Base-by-base conservation (phyloP, 2,329 filamentous ascomycete genomes). In the Aspergillus oerlinghausenensis region DNA sequence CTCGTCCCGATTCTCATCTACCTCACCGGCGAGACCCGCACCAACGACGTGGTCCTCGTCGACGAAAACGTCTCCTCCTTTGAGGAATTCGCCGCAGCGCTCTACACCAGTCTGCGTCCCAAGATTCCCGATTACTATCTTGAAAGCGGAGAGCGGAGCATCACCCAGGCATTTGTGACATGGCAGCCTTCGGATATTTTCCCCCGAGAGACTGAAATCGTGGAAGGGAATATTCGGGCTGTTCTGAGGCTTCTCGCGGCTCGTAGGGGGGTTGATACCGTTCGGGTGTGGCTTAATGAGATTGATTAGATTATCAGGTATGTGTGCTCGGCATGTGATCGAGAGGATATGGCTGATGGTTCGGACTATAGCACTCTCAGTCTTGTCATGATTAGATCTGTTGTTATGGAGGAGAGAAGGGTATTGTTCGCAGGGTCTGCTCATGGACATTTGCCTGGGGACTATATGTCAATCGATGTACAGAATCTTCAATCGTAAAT, bases 91-190 rank as follows among this genome's bases (percentile, higher is more conserved):
- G 52, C 52, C 8, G 29, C 11, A 7, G 3, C 10, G 8, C 49
- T 54, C 28, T 54, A 54, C 32, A 4, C 23, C 7, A 29, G 10
- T 17, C 32, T 54, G 6, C 52, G 45, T 5, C 53, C 53, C 32
- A 50, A 45, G n/a, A 55, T 55, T 11, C 53, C 53, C 47, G 53
- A 55, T 1, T 55, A 45, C 53, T 55, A 55, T 14, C 35, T 55
- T 0, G 35, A 50, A 8, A 9, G 28, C 5, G 53, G 53, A 2
- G 53, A 55, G 28, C 29, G 53, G 2, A 10, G 14, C 4, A 55
- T 55, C 53, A 55, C 53, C 9, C 17, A 55, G 25, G 50, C 32
- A 32, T 43, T 19, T 43, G 40, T 43, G 40, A 43, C 40, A 9
- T 55, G 53, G 53, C 19, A 29, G 19, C 6, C 19, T 14, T 21